These are phyloP conservation scores for Venturia asperata DNA, from an alignment of 2,329 filamentous ascomycete genomes.

Conservation along the genomic window DNA sequence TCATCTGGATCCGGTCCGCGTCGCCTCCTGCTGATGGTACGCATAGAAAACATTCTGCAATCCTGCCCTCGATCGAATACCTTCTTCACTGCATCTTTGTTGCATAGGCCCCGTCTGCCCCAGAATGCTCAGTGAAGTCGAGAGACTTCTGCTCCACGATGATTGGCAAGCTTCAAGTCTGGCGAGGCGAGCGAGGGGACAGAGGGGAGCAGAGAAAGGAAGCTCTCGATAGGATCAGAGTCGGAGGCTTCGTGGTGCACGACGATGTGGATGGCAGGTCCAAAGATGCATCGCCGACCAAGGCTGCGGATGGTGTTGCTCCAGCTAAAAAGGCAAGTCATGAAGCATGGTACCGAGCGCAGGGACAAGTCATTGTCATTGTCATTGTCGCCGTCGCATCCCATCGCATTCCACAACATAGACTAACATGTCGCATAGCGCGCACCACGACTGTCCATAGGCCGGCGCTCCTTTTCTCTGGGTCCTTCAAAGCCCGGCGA, in stretches of 20 bases:
- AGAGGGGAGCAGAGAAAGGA: slow-evolving; percentile 2
- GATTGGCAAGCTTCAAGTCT: slow-evolving; percentile 19
- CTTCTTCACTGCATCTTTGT: neutral
- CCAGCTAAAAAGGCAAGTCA: slow-evolving; percentile 13
- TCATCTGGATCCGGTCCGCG: neutral
- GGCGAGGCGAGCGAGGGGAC: slow-evolving; percentile 16
- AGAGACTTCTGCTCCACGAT: slow-evolving; percentile 11
- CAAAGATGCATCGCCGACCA: neutral
- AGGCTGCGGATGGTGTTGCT: neutral
- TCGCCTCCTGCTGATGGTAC: neutral
- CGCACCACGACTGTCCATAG: slow-evolving; percentile 10
- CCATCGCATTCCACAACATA: slow-evolving; percentile 9
- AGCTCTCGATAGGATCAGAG: neutral
- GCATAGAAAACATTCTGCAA: neutral
- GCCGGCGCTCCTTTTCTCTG: slow-evolving; percentile 12
- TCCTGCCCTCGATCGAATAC: neutral
- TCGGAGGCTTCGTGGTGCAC: slow-evolving; percentile 15
- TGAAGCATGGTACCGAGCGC: neutral
- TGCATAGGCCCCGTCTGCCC: neutral
- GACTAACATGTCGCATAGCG: neutral
- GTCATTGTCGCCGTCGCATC: neutral
- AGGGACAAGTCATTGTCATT: neutral
- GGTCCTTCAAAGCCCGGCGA: neutral
- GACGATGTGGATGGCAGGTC: slow-evolving; percentile 11
- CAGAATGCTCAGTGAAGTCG: neutral